Evolutionary conservation across 495 filamentous ascomycete genomes (phyloP).

Genomic region (Trichoderma gamsii): DNA sequence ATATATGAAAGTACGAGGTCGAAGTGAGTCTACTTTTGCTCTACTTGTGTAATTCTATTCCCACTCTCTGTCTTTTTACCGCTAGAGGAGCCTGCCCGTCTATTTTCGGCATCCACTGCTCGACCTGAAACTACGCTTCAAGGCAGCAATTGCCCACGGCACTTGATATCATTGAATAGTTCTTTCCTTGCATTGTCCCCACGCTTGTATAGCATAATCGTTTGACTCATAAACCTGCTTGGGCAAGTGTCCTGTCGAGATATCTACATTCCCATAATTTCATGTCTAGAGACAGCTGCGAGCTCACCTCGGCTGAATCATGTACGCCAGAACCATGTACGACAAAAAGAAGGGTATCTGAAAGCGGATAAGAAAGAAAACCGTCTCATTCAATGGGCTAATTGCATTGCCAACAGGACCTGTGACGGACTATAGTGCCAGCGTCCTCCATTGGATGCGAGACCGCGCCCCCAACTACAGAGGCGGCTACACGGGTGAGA

Average conservation of each 20-base stretch:
- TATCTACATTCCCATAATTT: neutral
- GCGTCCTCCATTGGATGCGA: constrained; percentile 88
- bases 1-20: constrained; percentile 36
- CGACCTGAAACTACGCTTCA: neutral
- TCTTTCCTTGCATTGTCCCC: neutral
- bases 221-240: neutral
- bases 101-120: neutral
- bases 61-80: neutral
- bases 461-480: constrained; percentile 71
- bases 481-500: constrained; percentile 58
- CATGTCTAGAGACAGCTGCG: neutral
- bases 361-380: too few species aligned
- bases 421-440: constrained; percentile 93
- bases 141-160: neutral
- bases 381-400: constrained; percentile 18
- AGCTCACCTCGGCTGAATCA: neutral
- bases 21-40: constrained; percentile 33
- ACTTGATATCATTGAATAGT: too few species aligned
- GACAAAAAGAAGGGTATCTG: neutral
- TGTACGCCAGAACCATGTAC: neutral
- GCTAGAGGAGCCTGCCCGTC: neutral
- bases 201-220: neutral
- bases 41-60: neutral
- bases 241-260: constrained; percentile 4
- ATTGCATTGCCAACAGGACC: constrained; percentile 48